A percentile compares a stretch with the other conserved stretches of the same genome.
These are phyloP conservation scores for Casuarina glauca DNA, from an alignment of 306 rosid genomes.

Conservation along the genomic window DNA sequence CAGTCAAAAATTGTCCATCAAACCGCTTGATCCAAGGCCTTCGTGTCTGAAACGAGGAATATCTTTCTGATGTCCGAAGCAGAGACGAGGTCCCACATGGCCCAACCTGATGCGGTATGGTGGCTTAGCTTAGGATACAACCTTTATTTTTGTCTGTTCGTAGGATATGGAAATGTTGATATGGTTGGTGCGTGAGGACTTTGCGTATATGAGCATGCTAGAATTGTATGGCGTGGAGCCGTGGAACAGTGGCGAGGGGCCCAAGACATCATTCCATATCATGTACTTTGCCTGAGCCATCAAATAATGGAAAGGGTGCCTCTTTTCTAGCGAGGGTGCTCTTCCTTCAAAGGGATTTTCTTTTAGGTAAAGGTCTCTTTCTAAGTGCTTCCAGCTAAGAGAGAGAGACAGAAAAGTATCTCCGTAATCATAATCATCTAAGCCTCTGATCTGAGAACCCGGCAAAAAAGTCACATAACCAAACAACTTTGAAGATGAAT, in stretches of 20 bases:
- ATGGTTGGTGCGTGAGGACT: not conserved
- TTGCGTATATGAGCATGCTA: not conserved
- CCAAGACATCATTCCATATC: conserved; percentile 15
- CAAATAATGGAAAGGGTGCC: conserved; percentile 16
- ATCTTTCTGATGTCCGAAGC: not conserved
- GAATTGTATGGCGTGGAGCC: not conserved
- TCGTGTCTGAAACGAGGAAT: not conserved
- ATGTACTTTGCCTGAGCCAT: conserved; percentile 33
- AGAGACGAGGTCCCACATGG: not conserved
- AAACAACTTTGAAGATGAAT: too few species aligned
- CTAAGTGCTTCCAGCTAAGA: too few species aligned
- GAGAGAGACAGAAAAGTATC: too few species aligned
- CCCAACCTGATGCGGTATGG: not conserved
- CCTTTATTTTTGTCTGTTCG: not conserved
- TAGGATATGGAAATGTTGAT: not conserved
- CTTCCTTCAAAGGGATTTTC: not conserved
- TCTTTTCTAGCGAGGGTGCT: not conserved
- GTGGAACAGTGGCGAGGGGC: not conserved
- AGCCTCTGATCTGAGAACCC: too few species aligned
- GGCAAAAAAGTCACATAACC: too few species aligned
- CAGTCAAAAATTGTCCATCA: not conserved
- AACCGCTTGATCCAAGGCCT: not conserved
- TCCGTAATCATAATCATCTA: too few species aligned
- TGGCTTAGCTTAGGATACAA: not conserved
- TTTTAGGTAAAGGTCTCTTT: not conserved